These are phyloP conservation scores for Botrytis medusae DNA, from an alignment of 2,329 filamentous ascomycete genomes.

Conservation along the genomic window DNA sequence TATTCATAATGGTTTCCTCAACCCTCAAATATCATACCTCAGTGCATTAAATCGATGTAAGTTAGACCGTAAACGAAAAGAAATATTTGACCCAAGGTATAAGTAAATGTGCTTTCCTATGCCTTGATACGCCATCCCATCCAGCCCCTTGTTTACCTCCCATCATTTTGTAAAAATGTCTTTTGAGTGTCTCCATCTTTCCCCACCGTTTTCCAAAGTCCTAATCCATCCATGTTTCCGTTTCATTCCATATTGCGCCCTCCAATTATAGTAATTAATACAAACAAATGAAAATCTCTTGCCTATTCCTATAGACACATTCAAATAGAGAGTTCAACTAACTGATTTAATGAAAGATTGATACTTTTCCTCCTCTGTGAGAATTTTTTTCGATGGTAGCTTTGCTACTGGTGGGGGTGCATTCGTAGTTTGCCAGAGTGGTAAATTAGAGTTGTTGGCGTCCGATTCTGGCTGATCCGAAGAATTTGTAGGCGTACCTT, in stretches of 20 bases:
- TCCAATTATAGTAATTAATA: neutral
- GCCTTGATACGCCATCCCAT: conserved; percentile 12
- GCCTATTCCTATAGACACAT: neutral
- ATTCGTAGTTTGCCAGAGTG: conserved; percentile 35
- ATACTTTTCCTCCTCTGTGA: conserved; percentile 49
- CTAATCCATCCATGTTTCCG: conserved; percentile 3
- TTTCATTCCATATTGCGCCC: conserved; percentile 7
- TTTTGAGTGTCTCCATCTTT: conserved; percentile 11
- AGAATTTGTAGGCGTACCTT: conserved; percentile 19
- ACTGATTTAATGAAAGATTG: conserved; percentile 45
- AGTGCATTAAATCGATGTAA: neutral
- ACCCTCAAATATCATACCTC: neutral
- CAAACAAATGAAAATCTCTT: conserved; percentile 10
- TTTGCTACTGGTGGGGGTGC: conserved; percentile 21
- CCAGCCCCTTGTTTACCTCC: conserved; percentile 6
- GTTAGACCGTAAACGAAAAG: neutral
- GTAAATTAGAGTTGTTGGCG: conserved; percentile 23
- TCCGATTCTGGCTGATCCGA: conserved; percentile 5
- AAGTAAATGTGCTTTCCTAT: neutral
- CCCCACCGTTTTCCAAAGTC: conserved; percentile 5
- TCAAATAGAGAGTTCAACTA: neutral
- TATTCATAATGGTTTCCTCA: neutral
- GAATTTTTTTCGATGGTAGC: conserved; percentile 35
- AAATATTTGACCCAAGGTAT: conserved; percentile 4
- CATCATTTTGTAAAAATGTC: conserved; percentile 6